These are phyloP conservation scores for Diaporthe helianthi DNA, from an alignment of 2,329 filamentous ascomycete genomes.

Conservation along the genomic window DNA sequence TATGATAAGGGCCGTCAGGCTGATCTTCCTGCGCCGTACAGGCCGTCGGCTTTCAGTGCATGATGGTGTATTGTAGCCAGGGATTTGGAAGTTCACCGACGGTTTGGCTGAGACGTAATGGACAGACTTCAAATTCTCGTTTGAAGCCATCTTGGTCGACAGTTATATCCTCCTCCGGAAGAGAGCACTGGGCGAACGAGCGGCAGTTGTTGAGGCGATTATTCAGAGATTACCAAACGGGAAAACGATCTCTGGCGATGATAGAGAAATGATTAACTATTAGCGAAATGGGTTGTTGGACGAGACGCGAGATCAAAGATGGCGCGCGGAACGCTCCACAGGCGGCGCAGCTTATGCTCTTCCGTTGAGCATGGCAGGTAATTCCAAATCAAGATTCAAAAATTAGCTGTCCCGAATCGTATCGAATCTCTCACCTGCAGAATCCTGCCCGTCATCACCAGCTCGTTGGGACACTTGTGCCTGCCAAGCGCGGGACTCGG, in stretches of 20 bases:
- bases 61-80: background rate
- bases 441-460: background rate
- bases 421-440: background rate
- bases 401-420: background rate
- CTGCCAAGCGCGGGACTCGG: background rate
- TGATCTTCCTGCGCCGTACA: background rate
- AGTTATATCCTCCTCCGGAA: background rate
- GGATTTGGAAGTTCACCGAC: background rate
- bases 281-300: no score
- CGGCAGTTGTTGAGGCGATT: no score
- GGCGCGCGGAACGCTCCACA: background rate
- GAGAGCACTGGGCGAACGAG: no score
- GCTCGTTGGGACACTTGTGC: background rate
- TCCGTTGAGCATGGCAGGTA: background rate
- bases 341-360: background rate
- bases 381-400: background rate
- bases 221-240: no score
- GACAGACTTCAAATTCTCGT: background rate
- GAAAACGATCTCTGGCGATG: fast-evolving
- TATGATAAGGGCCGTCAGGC: background rate
- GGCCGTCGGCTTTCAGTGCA: background rate
- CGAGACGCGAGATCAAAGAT: background rate
- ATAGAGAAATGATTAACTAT: background rate
- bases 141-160: background rate
- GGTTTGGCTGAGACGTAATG: background rate